phyloP scores from a whole-genome alignment of 1,284 basidiomycete species.

The Ustilago shanxiensis region DNA sequence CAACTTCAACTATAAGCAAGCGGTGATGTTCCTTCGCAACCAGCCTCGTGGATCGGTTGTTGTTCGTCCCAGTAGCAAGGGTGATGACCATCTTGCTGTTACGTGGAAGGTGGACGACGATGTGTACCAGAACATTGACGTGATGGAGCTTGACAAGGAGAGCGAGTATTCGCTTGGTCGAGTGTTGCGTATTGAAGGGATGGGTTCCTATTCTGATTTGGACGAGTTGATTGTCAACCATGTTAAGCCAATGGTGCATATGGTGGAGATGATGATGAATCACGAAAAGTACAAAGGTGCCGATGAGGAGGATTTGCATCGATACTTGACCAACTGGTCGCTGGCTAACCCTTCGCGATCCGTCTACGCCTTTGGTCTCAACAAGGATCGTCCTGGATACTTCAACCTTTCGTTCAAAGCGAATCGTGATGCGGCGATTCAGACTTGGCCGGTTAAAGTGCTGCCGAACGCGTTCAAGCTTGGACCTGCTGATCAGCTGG shows the following conservation, averaged over 20 bases:
- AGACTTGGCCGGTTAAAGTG: conserved; percentile 70
- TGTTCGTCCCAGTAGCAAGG: conserved; percentile 95
- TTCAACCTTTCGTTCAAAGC: conserved; percentile 94
- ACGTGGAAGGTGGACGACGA: conserved; percentile 99
- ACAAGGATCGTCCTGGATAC: conserved; percentile 89
- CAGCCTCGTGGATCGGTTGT: conserved; percentile 83
- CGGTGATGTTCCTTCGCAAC: conserved; percentile 88
- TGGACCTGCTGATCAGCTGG: conserved; percentile 63
- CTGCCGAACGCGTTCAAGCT: conserved; percentile 68
- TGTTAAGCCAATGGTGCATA: conserved; percentile 91
- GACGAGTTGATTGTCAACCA: conserved; percentile 99
- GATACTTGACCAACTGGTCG: conserved; percentile 70
- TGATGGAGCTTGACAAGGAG: conserved; percentile 82
- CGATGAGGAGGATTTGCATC: conserved; percentile 81
- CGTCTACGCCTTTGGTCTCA: conserved; percentile 95
- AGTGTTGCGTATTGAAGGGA: conserved; percentile 81
- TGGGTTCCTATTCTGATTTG: conserved; percentile 88
- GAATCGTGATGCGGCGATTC: conserved; percentile 72
- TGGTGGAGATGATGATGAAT: conserved; percentile 93
- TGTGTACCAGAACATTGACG: conserved; percentile 97
- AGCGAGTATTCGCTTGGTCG: conserved; percentile 79
- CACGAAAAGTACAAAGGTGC: conserved; percentile 96
- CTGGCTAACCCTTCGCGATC: conserved; percentile 94
- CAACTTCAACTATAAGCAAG: conserved; percentile 90
- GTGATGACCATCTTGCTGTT: conserved; percentile 91